These are phyloP conservation scores for Craterostigma plantagineum DNA, from an alignment of 257 asterid species.

Conservation along the genomic window DNA sequence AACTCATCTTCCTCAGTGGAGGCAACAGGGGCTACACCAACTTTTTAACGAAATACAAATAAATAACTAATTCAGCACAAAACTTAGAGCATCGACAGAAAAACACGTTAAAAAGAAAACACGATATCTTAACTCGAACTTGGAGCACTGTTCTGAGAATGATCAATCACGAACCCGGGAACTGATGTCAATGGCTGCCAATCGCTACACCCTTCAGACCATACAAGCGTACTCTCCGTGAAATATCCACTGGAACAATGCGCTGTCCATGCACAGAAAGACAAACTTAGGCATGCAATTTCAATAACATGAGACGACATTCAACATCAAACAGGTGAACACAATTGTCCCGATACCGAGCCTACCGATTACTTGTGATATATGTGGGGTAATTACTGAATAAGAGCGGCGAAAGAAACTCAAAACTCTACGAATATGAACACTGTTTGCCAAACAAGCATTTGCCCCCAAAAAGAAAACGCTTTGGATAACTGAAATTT, in stretches of 20 bases:
- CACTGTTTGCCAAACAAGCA: too few species aligned
- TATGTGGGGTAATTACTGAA: conserved; percentile 5
- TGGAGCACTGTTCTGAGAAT: conserved; percentile 18
- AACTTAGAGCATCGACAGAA: conserved; percentile 1
- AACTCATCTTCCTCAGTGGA: conserved; percentile 69
- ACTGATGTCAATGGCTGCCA: conserved; percentile 64
- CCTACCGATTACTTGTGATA: conserved; percentile 15
- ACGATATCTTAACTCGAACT: conserved; percentile 25
- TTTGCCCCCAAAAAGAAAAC: too few species aligned
- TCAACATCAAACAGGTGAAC: conserved; percentile 24
- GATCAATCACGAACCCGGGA: conserved; percentile 28
- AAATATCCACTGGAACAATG: conserved; percentile 73
- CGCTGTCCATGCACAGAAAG: conserved; percentile 45
- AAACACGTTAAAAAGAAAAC: conserved; percentile 5
- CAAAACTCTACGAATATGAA: neutral
- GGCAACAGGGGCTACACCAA: conserved; percentile 24
- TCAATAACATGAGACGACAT: conserved; percentile 17
- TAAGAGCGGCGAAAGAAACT: neutral
- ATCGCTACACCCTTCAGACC: conserved; percentile 72
- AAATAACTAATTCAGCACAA: conserved; percentile 6
- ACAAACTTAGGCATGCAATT: conserved; percentile 22
- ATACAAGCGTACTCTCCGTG: conserved; percentile 44
- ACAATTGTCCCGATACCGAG: conserved; percentile 15
- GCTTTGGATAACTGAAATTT: neutral
- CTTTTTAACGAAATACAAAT: neutral